Conservation (phyloP, 2,329 filamentous ascomycete species). For the Monascus ruber region DNA sequence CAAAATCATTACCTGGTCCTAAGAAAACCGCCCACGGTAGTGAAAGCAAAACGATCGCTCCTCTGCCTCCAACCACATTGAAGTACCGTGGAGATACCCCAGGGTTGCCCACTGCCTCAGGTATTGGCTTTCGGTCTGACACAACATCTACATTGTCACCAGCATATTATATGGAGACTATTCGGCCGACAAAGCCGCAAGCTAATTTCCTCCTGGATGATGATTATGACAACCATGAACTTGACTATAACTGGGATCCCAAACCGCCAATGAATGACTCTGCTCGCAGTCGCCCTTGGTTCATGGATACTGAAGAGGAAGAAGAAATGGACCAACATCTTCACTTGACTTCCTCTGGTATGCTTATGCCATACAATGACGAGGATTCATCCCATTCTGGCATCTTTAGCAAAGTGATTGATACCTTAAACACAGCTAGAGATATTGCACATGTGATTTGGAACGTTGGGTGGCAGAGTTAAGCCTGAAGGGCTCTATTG, state of each 20-base stretch:
- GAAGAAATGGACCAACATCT: constrained; percentile 51
- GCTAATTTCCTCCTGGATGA: constrained; percentile 54
- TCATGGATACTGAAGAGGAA: constrained; percentile 32
- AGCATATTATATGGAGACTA: constrained; percentile 71
- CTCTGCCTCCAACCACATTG: constrained; percentile 73
- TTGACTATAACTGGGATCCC: constrained; percentile 36
- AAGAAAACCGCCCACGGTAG: constrained; percentile 44
- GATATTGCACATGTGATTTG: constrained; percentile 57
- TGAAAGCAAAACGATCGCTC: constrained; percentile 78
- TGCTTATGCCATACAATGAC: constrained; percentile 83
- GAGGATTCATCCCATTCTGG: constrained; percentile 53
- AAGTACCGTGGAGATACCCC: constrained; percentile 73
- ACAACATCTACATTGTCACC: constrained; percentile 46
- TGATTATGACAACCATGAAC: constrained; percentile 44
- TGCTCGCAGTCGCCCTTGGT: constrained; percentile 19
- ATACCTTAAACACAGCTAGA: constrained; percentile 58
- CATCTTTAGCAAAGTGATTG: constrained; percentile 66
- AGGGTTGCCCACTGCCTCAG: constrained; percentile 37
- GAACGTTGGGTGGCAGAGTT: constrained; percentile 54
- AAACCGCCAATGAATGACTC: constrained; percentile 5
- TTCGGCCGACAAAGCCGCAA: constrained; percentile 58
- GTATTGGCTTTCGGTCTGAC: constrained; percentile 25
- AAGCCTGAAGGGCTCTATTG: constrained; percentile 8
- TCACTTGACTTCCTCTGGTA: constrained; percentile 70
- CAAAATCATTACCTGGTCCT: constrained; percentile 38